A percentile compares a stretch with the other conserved stretches of the same genome.
Conservation (phyloP, 75 land plant species). For the Gnetum montanum region DNA sequence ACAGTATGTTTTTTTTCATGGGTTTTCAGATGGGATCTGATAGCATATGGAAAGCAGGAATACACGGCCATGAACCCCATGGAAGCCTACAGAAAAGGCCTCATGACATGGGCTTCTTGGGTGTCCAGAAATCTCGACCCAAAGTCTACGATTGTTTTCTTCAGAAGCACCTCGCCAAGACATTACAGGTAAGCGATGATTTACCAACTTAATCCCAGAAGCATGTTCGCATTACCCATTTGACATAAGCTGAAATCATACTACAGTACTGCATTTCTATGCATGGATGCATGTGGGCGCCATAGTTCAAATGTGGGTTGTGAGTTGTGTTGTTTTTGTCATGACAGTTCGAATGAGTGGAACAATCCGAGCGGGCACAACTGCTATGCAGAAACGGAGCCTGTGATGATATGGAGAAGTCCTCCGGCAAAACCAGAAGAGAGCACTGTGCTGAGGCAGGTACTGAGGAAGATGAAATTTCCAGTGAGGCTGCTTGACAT, state of each 20-base stretch:
- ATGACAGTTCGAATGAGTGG: too few relatives aligned
- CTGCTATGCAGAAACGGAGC: slow-evolving; percentile 46
- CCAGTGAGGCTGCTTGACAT: slow-evolving; percentile 62
- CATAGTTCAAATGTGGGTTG: too few relatives aligned
- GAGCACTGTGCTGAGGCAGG: slow-evolving; percentile 30
- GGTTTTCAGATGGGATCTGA: background rate
- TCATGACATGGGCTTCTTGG: slow-evolving; percentile 31
- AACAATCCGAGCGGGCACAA: slow-evolving; percentile 22
- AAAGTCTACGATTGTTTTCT: slow-evolving; percentile 22
- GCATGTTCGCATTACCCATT: too few relatives aligned
- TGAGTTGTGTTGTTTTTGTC: too few relatives aligned
- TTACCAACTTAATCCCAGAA: background rate
- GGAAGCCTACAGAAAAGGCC: slow-evolving; percentile 17
- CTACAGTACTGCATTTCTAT: too few relatives aligned
- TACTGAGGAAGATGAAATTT: slow-evolving; percentile 24
- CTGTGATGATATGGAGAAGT: slow-evolving; percentile 23
- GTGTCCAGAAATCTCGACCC: slow-evolving; percentile 15
- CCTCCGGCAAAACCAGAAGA: slow-evolving; percentile 28
- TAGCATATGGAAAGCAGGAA: background rate
- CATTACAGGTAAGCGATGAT: slow-evolving; percentile 24
- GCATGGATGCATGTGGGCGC: too few relatives aligned
- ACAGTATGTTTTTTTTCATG: background rate
- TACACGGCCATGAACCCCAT: background rate
- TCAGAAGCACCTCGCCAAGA: slow-evolving; percentile 15
- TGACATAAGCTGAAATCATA: too few relatives aligned